phyloP scores from a whole-genome alignment of 305 asterid genomes.

The Fraxinus velutina region DNA sequence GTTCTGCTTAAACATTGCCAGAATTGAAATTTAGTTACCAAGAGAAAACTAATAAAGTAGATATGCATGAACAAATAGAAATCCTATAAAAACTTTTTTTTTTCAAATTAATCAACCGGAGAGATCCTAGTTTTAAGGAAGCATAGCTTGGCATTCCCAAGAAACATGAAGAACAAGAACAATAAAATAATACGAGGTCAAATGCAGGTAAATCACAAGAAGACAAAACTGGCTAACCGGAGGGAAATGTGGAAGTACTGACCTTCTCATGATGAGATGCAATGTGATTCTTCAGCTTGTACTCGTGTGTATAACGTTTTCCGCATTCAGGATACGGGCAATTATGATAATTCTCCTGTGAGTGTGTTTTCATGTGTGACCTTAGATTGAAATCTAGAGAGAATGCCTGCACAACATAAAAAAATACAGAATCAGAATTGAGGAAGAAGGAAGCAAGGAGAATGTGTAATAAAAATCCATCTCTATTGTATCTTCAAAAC shows the following conservation, averaged over 20 bases:
- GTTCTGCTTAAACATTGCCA: constrained; percentile 37
- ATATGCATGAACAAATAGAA: neutral
- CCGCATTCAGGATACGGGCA: constrained; percentile 95
- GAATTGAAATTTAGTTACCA: neutral
- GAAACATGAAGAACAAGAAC: neutral
- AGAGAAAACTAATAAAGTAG: neutral
- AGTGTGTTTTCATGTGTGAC: constrained; percentile 97
- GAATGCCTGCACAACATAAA: constrained; percentile 64
- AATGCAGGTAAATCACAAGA: neutral
- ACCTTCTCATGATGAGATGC: constrained; percentile 89
- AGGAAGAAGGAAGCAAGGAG: neutral
- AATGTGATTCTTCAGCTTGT: constrained; percentile 92
- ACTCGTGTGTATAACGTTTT: constrained; percentile 93
- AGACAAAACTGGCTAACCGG: neutral
- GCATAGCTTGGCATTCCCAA: neutral
- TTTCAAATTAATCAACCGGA: neutral
- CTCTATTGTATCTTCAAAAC: neutral
- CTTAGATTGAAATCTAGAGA: constrained; percentile 93
- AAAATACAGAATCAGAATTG: neutral
- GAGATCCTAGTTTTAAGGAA: neutral
- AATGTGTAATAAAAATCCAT: neutral
- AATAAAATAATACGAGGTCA: neutral
- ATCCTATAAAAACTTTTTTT: neutral
- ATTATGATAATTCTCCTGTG: constrained; percentile 93
- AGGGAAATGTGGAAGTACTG: constrained; percentile 8